A percentile compares a stretch with the other conserved stretches of the same genome.
Conservation (phyloP, 495 filamentous ascomycete species). For the Daldinia decipiens region DNA sequence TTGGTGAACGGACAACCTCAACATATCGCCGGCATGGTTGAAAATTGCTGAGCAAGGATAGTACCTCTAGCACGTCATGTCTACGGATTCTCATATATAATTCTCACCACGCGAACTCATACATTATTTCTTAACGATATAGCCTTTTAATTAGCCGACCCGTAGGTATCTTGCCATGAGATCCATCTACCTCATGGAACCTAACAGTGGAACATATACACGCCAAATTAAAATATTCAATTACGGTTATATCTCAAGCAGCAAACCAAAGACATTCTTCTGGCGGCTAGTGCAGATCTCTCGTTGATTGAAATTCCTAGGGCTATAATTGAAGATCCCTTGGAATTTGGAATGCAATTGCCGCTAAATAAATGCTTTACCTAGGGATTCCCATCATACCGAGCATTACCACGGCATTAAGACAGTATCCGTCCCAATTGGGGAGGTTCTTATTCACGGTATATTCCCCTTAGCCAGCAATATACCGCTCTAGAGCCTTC, state of each 20-base stretch:
- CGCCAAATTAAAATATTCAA: neutral
- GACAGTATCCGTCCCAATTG: constrained; percentile 17
- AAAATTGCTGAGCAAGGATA: neutral
- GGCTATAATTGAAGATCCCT: neutral
- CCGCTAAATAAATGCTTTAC: neutral
- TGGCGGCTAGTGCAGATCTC: neutral
- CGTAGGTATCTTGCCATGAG: neutral
- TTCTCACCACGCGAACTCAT: constrained; percentile 2
- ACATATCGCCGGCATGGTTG: neutral
- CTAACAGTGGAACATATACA: constrained; percentile 3
- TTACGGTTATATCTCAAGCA: constrained; percentile 13
- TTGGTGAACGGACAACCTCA: neutral
- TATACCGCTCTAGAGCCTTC: constrained; percentile 11
- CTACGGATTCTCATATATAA: neutral
- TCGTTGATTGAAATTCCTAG: neutral
- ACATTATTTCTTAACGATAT: neutral
- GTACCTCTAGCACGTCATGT: neutral
- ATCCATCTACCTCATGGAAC: constrained; percentile 4
- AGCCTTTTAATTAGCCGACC: neutral
- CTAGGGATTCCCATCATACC: neutral
- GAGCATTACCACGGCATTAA: neutral
- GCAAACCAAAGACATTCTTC: neutral
- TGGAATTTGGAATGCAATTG: neutral
- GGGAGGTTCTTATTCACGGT: constrained; percentile 15
- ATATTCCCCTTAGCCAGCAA: constrained; percentile 19